Percentiles rank a stretch among this genome's conserved stretches.
Conservation (phyloP, 192 early-diverging fungal genomes). For the Cetraspora pellucida region DNA sequence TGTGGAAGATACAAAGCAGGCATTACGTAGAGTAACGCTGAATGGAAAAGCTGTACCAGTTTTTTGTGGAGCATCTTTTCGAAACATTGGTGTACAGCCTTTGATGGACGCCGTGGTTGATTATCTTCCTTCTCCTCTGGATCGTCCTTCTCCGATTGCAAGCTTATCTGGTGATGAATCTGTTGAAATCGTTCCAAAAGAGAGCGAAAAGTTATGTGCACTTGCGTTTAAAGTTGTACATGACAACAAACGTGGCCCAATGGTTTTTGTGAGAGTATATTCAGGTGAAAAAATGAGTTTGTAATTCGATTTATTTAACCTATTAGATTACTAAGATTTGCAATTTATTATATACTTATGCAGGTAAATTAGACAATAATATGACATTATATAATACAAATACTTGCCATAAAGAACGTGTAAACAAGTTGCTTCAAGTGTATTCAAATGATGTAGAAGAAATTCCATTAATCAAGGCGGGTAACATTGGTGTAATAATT, state of each 20-base stretch:
- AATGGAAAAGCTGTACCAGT: slow-evolving; percentile 77
- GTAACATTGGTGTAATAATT: slow-evolving; percentile 97
- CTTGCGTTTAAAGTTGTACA: slow-evolving; percentile 94
- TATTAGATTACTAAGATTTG: slow-evolving; percentile 87
- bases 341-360: slow-evolving; percentile 10
- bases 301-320: slow-evolving; percentile 84
- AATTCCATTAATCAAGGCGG: slow-evolving; percentile 77
- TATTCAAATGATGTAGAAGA: slow-evolving; percentile 94
- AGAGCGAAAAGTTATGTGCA: slow-evolving; percentile 70
- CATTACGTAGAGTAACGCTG: slow-evolving; percentile 74
- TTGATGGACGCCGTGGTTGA: slow-evolving; percentile 85
- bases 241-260: slow-evolving; percentile 80
- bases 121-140: slow-evolving; percentile 82
- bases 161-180: slow-evolving; percentile 51
- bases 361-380: slow-evolving; percentile 66
- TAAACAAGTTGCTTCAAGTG: slow-evolving; percentile 96
- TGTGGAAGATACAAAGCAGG: slow-evolving; percentile 58
- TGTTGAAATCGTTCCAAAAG: slow-evolving; percentile 47
- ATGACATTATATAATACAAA: slow-evolving; percentile 71
- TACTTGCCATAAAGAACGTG: slow-evolving; percentile 86
- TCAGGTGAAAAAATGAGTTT: slow-evolving; percentile 64
- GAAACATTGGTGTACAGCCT: slow-evolving; percentile 91
- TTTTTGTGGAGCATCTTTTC: slow-evolving; percentile 83
- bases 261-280: slow-evolving; percentile 97
- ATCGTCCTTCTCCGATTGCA: slow-evolving; percentile 62